Percentiles rank a stretch among this genome's conserved stretches.
phyloP scores from a whole-genome alignment of 495 filamentous ascomycete species.

The Penicillium subrubescens region DNA sequence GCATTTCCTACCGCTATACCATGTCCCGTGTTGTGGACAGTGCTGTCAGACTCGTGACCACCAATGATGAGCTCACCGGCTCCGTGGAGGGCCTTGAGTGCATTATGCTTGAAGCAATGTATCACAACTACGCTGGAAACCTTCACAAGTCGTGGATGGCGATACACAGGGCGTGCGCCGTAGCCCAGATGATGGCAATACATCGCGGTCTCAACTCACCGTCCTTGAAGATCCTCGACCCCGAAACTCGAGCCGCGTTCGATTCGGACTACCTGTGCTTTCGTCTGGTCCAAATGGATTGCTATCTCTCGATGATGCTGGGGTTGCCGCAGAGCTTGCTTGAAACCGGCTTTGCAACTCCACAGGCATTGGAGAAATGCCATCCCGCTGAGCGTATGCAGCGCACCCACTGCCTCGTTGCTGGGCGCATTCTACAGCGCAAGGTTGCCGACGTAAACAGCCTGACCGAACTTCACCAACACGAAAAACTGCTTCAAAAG shows the following conservation, averaged over 20 bases:
- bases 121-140: conserved; percentile 49
- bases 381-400: conserved; percentile 26
- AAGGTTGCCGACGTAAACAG: conserved; percentile 30
- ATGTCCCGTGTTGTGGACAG: conserved; percentile 37
- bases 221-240: conserved; percentile 19
- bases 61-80: conserved; percentile 46
- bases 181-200: conserved; percentile 29
- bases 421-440: conserved; percentile 48
- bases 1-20: conserved; percentile 23
- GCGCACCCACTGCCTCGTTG: conserved; percentile 26
- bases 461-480: conserved; percentile 32
- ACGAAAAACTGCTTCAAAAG: conserved; percentile 47
- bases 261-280: conserved; percentile 16
- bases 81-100: conserved; percentile 53
- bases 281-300: conserved; percentile 30
- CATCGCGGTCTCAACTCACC: conserved; percentile 20
- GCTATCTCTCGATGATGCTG: conserved; percentile 45
- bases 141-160: conserved; percentile 47
- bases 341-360: conserved; percentile 29
- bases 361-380: conserved; percentile 14
- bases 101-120: conserved; percentile 50
- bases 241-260: conserved; percentile 15
- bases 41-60: conserved; percentile 44
- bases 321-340: conserved; percentile 45
- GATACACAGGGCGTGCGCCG: conserved; percentile 37